Percentiles rank a stretch among this genome's conserved stretches.
Conservation (phyloP, 148 eudicot species). For the Persicaria tinctoria region DNA sequence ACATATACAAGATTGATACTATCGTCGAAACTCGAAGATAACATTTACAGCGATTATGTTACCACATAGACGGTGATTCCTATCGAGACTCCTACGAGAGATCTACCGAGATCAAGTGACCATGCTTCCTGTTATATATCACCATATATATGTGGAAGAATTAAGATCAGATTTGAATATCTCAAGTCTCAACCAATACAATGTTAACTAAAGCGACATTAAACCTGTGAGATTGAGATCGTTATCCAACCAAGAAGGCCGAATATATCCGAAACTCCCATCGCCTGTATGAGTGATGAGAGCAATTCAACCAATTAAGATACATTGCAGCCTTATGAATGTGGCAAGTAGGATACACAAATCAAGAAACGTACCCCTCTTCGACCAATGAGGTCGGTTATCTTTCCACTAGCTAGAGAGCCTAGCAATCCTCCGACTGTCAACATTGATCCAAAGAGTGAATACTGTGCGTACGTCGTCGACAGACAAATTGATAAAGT, state of each 20-base stretch:
- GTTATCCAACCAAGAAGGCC: no score
- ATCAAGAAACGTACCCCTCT: constrained; percentile 19
- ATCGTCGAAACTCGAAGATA: background rate
- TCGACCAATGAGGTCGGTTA: constrained; percentile 29
- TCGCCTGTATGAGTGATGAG: background rate
- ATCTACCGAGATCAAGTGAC: constrained; percentile 9
- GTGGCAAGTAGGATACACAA: background rate
- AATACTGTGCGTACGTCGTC: constrained; percentile 20
- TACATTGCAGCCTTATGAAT: background rate
- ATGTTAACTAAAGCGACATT: no score
- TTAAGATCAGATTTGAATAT: no score
- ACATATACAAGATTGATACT: background rate
- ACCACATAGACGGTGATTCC: constrained; percentile 8
- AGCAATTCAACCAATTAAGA: constrained; percentile 1
- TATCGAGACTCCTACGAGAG: background rate
- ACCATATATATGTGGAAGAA: no score
- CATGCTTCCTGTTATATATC: background rate
- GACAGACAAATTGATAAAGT: background rate
- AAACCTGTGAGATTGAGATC: background rate
- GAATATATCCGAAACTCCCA: no score
- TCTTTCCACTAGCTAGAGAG: constrained; percentile 24
- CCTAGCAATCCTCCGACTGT: constrained; percentile 23
- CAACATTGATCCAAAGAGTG: constrained; percentile 27
- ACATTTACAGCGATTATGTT: background rate
- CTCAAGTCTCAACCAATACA: no score